Conservation (phyloP, 108 stramenopile genomes). For the Bacterosira constricta region DNA sequence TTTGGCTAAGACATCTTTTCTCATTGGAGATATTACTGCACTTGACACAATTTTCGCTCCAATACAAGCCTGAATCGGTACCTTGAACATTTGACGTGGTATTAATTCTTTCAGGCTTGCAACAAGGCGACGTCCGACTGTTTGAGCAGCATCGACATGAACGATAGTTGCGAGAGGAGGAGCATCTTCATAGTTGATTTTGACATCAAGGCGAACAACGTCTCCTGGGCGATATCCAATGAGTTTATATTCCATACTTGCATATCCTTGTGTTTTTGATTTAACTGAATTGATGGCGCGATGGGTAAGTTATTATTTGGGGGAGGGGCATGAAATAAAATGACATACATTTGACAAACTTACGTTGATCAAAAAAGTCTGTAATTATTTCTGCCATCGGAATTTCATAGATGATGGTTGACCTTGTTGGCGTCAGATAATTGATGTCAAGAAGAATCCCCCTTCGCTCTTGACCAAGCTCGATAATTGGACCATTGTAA, state of each 20-base stretch:
- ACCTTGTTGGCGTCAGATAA: slow-evolving; percentile 93
- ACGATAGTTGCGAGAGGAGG: slow-evolving; percentile 93
- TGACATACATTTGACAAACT: no score
- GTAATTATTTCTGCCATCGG: slow-evolving; percentile 96
- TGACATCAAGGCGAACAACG: slow-evolving; percentile 95
- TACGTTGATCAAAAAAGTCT: slow-evolving; percentile 97
- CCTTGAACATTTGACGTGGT: slow-evolving; percentile 98
- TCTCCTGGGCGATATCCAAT: slow-evolving; percentile 90
- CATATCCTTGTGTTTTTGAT: slow-evolving; percentile 96
- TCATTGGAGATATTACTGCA: slow-evolving; percentile 90
- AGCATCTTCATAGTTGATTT: slow-evolving; percentile 95
- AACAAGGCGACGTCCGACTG: slow-evolving; percentile 77
- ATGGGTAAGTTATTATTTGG: slow-evolving; percentile 64
- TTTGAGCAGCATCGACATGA: slow-evolving; percentile 90
- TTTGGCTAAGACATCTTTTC: slow-evolving; percentile 99
- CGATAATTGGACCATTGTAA: slow-evolving; percentile 88
- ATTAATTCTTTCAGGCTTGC: slow-evolving; percentile 92
- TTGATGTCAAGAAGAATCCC: slow-evolving; percentile 90
- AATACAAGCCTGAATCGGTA: slow-evolving; percentile 96
- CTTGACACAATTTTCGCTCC: slow-evolving; percentile 93
- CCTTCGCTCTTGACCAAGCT: slow-evolving; percentile 89
- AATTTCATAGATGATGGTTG: slow-evolving; percentile 88
- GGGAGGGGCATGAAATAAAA: slow-evolving; percentile 77
- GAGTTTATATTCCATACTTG: slow-evolving; percentile 96
- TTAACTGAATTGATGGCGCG: no score